Conservation (phyloP, 1,284 basidiomycete species). For the Rhodotorula sp. region DNA sequence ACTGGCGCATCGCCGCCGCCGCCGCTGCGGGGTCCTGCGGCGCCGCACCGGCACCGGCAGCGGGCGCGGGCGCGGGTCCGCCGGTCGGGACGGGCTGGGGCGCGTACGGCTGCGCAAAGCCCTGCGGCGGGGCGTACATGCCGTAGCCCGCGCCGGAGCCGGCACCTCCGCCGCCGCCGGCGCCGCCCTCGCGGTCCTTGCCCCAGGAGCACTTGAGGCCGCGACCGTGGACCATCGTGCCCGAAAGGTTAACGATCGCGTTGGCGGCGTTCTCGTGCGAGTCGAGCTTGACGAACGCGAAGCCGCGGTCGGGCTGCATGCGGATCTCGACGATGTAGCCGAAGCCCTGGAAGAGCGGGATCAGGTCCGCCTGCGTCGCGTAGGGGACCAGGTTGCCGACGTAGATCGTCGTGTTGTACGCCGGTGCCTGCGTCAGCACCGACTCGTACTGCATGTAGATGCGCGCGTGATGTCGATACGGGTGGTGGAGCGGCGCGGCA, state of each 20-base stretch:
- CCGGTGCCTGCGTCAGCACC: conserved; percentile 83
- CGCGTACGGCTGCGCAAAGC: conserved; percentile 7
- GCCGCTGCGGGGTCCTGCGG: conserved; percentile 24
- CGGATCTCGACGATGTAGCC: conserved; percentile 97
- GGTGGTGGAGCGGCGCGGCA: not conserved
- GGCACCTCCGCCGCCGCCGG: not conserved
- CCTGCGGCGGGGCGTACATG: conserved; percentile 13
- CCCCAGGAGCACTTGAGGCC: conserved; percentile 99
- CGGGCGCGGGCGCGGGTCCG: not conserved
- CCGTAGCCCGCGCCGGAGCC: not conserved
- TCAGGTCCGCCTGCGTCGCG: conserved; percentile 90
- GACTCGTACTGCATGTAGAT: conserved; percentile 73
- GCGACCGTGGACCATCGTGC: conserved; percentile 90
- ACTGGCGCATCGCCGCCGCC: conserved; percentile 34
- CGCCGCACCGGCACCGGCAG: conserved; percentile 3
- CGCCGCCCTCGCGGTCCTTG: conserved; percentile 63
- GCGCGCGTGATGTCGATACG: not conserved
- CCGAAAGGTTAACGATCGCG: conserved; percentile 93
- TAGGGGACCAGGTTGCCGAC: conserved; percentile 97
- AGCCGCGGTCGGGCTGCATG: conserved; percentile 96
- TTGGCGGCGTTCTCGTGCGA: conserved; percentile 96
- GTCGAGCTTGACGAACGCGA: conserved; percentile 97
- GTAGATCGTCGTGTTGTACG: conserved; percentile 93
- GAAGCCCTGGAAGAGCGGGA: conserved; percentile 93
- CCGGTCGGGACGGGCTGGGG: conserved; percentile 6